These are phyloP conservation scores for Paratinospora sagittata DNA, from an alignment of 164 flowering plant genomes.

Conservation along the genomic window DNA sequence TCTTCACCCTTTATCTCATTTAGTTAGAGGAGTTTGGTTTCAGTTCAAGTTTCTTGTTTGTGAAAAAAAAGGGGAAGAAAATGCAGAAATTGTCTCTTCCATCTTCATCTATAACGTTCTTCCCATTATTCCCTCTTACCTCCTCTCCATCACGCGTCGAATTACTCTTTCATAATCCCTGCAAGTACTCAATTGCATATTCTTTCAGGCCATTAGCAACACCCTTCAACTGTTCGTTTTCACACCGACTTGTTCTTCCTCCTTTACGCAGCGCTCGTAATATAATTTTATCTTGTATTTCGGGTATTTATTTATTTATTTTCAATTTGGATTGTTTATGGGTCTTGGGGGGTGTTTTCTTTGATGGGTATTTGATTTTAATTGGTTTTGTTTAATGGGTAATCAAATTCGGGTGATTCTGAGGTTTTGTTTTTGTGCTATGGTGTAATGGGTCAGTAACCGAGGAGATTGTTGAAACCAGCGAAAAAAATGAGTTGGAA, in stretches of 20 bases:
- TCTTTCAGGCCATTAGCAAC: background rate
- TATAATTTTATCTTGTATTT: background rate
- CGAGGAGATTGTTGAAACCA: constrained; percentile 33
- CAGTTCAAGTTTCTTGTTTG: background rate
- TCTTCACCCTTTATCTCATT: too few relatives aligned
- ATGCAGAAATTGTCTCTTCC: background rate
- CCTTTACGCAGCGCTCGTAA: constrained; percentile 17
- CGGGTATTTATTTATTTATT: background rate
- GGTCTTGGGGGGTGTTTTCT: background rate
- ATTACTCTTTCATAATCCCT: background rate
- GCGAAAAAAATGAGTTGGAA: constrained; percentile 20
- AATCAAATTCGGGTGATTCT: background rate
- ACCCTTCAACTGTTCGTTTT: constrained; percentile 3
- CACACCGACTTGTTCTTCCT: background rate
- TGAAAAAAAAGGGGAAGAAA: background rate
- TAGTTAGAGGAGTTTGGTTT: too few relatives aligned
- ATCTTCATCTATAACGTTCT: background rate
- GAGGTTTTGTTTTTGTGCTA: background rate
- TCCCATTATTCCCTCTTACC: background rate
- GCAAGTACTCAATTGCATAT: background rate
- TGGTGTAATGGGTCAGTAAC: constrained; percentile 24
- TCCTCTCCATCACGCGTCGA: background rate
- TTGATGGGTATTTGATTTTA: background rate
- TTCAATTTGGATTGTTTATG: background rate
- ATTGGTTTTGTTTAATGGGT: constrained; percentile 6